Percentiles rank a stretch among this genome's conserved stretches.
These are phyloP conservation scores for Mrakia frigida DNA, from an alignment of 768 basidiomycete species.

Conservation along the genomic window DNA sequence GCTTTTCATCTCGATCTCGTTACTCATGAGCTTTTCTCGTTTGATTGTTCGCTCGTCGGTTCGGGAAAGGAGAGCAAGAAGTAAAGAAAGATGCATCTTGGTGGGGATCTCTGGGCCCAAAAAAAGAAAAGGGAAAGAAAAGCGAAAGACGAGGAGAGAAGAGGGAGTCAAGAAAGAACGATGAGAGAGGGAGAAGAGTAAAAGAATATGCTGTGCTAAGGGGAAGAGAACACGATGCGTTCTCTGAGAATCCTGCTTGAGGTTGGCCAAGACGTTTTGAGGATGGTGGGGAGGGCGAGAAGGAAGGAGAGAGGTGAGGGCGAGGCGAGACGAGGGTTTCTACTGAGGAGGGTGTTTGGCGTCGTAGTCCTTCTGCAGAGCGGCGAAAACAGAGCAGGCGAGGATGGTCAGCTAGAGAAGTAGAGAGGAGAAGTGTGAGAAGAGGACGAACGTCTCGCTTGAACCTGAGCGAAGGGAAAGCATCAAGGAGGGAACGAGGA, in stretches of 20 bases:
- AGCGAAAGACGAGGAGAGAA: not conserved
- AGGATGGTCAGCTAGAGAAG: not conserved
- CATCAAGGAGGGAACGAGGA: not conserved
- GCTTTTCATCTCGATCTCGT: not conserved
- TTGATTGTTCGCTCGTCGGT: not conserved
- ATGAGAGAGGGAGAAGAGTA: not conserved
- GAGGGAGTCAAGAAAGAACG: not conserved
- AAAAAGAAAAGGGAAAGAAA: not conserved
- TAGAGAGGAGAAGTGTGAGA: not conserved
- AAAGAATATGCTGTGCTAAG: not conserved
- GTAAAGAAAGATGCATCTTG: not conserved
- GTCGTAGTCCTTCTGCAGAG: constrained; percentile 20
- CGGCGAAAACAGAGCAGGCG: not conserved
- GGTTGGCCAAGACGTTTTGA: not conserved
- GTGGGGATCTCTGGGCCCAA: too few species aligned
- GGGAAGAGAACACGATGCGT: not conserved
- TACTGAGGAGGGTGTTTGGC: constrained; percentile 15
- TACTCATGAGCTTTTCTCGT: not conserved
- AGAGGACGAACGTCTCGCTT: constrained; percentile 17
- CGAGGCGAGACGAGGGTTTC: constrained; percentile 33
- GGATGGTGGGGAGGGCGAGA: too few species aligned
- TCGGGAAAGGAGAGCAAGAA: too few species aligned
- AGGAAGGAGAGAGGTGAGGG: not conserved
- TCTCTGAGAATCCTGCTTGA: too few species aligned
- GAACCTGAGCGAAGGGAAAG: not conserved